A percentile compares a stretch with the other conserved stretches of the same genome.
Evolutionary conservation across 257 asterid genomes (phyloP).

Genomic region (Solanum clarkiae): DNA sequence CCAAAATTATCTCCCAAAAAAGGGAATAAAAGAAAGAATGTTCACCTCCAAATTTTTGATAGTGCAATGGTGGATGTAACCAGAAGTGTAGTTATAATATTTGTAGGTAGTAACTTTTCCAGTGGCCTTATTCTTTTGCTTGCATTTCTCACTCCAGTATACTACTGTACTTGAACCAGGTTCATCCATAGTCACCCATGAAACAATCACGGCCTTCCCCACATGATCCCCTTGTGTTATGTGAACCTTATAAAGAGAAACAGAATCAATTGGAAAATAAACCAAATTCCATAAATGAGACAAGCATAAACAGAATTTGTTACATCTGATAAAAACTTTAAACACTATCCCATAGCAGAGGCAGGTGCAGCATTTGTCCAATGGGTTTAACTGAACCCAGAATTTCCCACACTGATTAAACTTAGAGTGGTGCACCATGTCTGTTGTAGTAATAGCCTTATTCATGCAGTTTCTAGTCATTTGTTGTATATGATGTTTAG

Average conservation of each 20-base stretch:
- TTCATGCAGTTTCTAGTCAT: not conserved
- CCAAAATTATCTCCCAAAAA: not conserved
- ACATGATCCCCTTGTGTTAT: conserved; percentile 83
- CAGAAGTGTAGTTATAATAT: conserved; percentile 66
- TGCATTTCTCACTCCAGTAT: conserved; percentile 49
- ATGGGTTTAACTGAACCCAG: not conserved
- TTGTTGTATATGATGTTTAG: not conserved
- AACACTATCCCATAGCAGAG: not conserved
- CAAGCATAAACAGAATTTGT: not conserved
- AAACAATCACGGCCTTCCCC: conserved; percentile 80
- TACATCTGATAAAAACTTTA: not conserved
- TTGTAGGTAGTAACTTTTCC: conserved; percentile 40
- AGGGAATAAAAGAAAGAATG: not conserved
- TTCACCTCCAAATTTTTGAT: conserved; percentile 43
- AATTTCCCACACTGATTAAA: not conserved
- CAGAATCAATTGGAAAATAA: not conserved
- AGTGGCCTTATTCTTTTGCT: conserved; percentile 17
- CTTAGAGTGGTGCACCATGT: not conserved
- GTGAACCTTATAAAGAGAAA: conserved; percentile 42
- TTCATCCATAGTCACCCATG: conserved; percentile 80
- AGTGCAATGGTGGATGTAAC: conserved; percentile 66
- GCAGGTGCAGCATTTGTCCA: not conserved
- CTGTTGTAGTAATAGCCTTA: not conserved
- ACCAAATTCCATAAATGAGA: not conserved
- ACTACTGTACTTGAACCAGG: conserved; percentile 46